Base-by-base conservation (phyloP, 768 basidiomycete species). In the Tylopilus subfusipes region DNA sequence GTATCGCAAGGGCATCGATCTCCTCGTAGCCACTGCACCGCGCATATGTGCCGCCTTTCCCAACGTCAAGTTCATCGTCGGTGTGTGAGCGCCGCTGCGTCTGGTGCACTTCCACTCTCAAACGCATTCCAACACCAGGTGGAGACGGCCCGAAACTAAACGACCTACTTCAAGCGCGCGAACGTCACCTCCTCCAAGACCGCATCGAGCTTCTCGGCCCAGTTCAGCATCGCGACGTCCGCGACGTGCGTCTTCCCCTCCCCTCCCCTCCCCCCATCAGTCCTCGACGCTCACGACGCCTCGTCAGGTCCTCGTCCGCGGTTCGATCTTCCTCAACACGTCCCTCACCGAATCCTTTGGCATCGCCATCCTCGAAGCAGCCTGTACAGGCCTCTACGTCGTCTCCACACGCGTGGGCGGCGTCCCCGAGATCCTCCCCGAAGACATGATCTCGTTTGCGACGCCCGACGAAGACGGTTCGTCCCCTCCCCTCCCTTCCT, bases 331-430 rank as follows among this genome's bases (percentile, higher is more conserved):
- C 72, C 78, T 99, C 76, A 97, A 95, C 65, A 95, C 97, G 0
- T 95, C 93, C 0, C 79, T 98, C 24, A 98, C 96, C 1, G 97
- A 98, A 68, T 83, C 97, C 0, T 99, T 98, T 61, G 96, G 97
- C 0, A 98, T 96, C 59, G 91, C 90, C n/a, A 94, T 96, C 59
- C 80, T 99, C 40, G 97, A 99, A 74, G 97, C 96, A 0, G 97
- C 97, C 0, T 95, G 91, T 59, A 85, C 93, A 0, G 96, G 97
- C 1, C 78, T 98, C 16, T 96, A 96, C 65, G 88, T 98, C 47
- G 96, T 98, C 46, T 87, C 87, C 39, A 98, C 97, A 0, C 83
- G 85, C 42, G 96, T 98, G 0, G 97, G 97, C 0, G 97, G 97
- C 1, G 91, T 98, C 0, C 93, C 96, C 0, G 97, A 98, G 69